Conservation (phyloP, 2,329 filamentous ascomycete genomes). For the Mariannaea sp. region DNA sequence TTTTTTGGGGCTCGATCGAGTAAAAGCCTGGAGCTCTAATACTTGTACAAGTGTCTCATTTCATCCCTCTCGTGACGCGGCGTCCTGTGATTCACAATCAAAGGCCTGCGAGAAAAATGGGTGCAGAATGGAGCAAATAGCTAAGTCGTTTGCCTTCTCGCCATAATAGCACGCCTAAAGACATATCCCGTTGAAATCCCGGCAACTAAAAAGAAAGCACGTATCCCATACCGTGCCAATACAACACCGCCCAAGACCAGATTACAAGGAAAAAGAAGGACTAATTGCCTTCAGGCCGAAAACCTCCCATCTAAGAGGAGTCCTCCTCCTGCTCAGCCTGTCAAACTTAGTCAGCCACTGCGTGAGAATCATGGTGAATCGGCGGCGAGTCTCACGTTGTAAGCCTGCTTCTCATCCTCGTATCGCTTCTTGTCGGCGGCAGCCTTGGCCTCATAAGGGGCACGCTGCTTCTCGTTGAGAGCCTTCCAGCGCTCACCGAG, state of each 20-base stretch:
- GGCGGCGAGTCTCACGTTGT: slow-evolving; percentile 68
- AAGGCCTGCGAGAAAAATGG: slow-evolving; percentile 32
- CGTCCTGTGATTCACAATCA: slow-evolving; percentile 32
- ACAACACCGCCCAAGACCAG: slow-evolving; percentile 49
- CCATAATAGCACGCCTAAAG: slow-evolving; percentile 42
- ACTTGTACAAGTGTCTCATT: slow-evolving; percentile 41
- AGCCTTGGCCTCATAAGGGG: slow-evolving; percentile 96
- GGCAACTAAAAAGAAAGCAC: slow-evolving; percentile 45
- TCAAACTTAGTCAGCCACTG: slow-evolving; percentile 38
- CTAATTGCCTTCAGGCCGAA: slow-evolving; percentile 2
- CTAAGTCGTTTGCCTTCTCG: slow-evolving; percentile 37
- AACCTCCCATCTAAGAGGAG: slow-evolving; percentile 42
- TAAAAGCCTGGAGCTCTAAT: slow-evolving; percentile 28
- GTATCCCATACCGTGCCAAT: slow-evolving; percentile 48
- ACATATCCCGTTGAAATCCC: slow-evolving; percentile 43
- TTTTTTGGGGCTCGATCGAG: slow-evolving; percentile 28
- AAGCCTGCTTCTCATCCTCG: slow-evolving; percentile 95
- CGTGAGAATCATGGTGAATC: not conserved
- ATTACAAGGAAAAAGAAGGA: slow-evolving; percentile 42
- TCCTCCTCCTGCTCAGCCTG: slow-evolving; percentile 66
- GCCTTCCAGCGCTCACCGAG: slow-evolving; percentile 99
- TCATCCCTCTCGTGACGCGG: slow-evolving; percentile 35
- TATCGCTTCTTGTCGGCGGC: slow-evolving; percentile 98
- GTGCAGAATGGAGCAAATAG: slow-evolving; percentile 29
- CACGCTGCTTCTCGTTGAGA: slow-evolving; percentile 87